These are phyloP conservation scores for Diaporthe caulivora DNA, from an alignment of 2,329 filamentous ascomycete genomes.

Conservation along the genomic window DNA sequence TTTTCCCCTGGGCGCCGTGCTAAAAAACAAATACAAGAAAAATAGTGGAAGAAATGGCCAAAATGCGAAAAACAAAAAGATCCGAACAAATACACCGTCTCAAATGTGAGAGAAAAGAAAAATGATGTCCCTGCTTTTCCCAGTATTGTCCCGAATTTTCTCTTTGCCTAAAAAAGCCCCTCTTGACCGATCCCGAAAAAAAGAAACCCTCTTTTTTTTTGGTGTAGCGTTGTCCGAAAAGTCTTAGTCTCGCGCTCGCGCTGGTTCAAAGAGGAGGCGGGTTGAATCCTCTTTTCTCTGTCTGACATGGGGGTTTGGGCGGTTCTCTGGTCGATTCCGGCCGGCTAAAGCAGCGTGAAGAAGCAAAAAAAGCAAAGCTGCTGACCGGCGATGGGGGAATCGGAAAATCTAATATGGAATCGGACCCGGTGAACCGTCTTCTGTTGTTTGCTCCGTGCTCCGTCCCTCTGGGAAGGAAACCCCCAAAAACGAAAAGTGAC, in stretches of 20 bases:
- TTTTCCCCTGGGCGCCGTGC: constrained; percentile 30
- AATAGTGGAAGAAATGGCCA: constrained; percentile 14
- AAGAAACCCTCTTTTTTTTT: constrained; percentile 5
- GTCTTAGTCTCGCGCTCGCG: constrained; percentile 9
- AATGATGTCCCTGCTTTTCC: constrained; percentile 19
- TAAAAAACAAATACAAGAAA: constrained; percentile 26
- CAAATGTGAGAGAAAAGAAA: neutral
- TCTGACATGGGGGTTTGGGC: neutral
- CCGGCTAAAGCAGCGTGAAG: constrained; percentile 22
- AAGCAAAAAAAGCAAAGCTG: constrained; percentile 30
- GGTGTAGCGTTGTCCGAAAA: neutral
- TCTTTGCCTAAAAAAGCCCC: constrained; percentile 14
- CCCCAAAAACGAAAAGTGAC: neutral
- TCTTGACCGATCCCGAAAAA: constrained; percentile 18
- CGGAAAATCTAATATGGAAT: constrained; percentile 23
- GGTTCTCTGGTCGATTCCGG: no score
- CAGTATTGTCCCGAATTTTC: constrained; percentile 9
- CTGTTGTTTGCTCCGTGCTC: constrained; percentile 36
- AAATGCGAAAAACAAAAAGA: constrained; percentile 4
- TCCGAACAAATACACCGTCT: constrained; percentile 19
- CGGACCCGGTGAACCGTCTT: constrained; percentile 39
- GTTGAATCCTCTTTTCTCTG: neutral
- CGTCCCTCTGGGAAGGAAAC: constrained; percentile 17
- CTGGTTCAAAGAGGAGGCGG: neutral
- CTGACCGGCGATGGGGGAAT: constrained; percentile 18